Base-by-base conservation (phyloP, 73 alveolate species). In the Paramecium sexaurelia region DNA sequence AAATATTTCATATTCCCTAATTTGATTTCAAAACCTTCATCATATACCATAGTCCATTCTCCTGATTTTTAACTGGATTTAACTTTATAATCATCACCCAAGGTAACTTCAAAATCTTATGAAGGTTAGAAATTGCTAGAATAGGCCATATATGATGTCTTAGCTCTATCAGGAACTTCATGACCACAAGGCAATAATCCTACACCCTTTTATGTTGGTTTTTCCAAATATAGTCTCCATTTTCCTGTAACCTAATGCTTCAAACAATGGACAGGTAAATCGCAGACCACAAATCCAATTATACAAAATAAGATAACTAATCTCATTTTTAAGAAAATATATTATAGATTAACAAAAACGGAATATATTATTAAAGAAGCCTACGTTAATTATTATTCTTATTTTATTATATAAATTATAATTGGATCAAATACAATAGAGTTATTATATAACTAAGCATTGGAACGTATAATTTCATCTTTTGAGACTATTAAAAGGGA, bases 381-480 rank as follows among this genome's bases (percentile, higher is more conserved):
- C 27, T 78, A 75, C 20, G 75, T 78, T 78, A 78, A 78, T 45
- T 41, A 78, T 43, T 75, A 75, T 26, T 40, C 20, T 35, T 19
- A 75, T 40, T 29, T 40, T 9, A 37, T 29, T 0, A 24, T 8
- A 39, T 96, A 96, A 7, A 55, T 68, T 22, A 90, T 84, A n/a
- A 55, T 75, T 57, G 96, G 96, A 35, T 96, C 97, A 36, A 91
- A 92, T 69, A 92, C 96, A 89, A 40, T 89, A 17, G 97, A 93
- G 57, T 73, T 95, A 55, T 95, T 96, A 56, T 93, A 85, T 92
- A 95, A 95, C 56, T 73, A 93, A 90, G 78, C 87, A 6, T 56
- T 93, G 66, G 95, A 93, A 47, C 95, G 96, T 10, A 89, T 94
- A 2, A 95, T 95, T 10, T 96, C 96, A 10, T 95, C 96, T 4